phyloP scores from a whole-genome alignment of 352 stramenopile species.

The Thalassiosira exigua region DNA sequence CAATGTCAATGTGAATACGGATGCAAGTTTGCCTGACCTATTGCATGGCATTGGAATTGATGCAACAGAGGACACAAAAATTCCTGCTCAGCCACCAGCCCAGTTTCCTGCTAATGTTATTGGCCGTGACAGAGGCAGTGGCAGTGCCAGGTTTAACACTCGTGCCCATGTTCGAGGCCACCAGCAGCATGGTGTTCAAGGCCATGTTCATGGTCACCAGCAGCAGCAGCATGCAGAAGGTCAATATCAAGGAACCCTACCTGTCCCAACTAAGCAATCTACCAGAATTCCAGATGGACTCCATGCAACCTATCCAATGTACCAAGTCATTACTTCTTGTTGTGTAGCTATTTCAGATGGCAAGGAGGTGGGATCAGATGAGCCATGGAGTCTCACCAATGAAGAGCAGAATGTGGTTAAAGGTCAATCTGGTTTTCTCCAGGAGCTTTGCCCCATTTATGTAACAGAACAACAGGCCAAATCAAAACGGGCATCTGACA shows the following conservation, averaged over 20 bases:
- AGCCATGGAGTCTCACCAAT: not conserved
- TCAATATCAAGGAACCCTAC: not conserved
- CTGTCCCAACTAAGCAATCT: not conserved
- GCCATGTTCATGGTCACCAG: not conserved
- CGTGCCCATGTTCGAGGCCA: not conserved
- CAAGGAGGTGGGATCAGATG: not conserved
- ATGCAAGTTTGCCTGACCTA: not conserved
- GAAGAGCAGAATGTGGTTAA: conserved; percentile 1
- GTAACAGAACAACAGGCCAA: not conserved
- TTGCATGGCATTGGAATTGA: no score
- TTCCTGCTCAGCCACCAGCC: no score
- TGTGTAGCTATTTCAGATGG: not conserved
- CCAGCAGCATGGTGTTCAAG: not conserved
- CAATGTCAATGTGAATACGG: not conserved
- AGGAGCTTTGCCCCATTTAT: not conserved
- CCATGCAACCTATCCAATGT: not conserved
- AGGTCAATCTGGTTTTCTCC: not conserved
- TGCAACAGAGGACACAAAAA: no score
- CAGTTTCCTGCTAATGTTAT: no score
- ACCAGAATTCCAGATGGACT: not conserved
- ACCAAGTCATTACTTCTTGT: not conserved
- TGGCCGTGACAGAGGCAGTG: no score
- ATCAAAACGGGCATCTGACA: not conserved
- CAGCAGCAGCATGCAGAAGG: not conserved
- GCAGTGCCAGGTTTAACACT: no score